Percentiles rank a stretch among this genome's conserved stretches.
phyloP scores from a whole-genome alignment of 208 protist species.

The Trypanosoma melophagium region DNA sequence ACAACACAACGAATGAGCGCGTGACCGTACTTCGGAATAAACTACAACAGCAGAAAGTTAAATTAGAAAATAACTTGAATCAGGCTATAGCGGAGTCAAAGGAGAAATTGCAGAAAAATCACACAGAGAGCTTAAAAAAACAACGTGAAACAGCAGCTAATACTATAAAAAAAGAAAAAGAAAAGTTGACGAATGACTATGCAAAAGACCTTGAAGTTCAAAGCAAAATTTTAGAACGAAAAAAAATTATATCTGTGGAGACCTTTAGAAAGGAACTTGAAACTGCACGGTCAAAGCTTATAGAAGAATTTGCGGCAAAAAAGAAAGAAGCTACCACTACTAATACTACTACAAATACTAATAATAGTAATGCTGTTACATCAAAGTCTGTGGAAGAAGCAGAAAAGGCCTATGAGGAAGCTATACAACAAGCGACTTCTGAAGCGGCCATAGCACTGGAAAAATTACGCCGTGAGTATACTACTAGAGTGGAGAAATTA shows the following conservation, averaged over 20 bases:
- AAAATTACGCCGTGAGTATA: constrained; percentile 21
- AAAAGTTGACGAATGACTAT: not conserved
- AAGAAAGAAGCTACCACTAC: not conserved
- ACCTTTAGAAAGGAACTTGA: constrained; percentile 13
- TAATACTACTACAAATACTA: not conserved
- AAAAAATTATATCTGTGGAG: constrained; percentile 18
- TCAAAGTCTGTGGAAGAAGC: constrained; percentile 2
- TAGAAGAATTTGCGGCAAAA: constrained; percentile 4
- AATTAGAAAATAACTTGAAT: constrained; percentile 1
- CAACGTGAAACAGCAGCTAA: constrained; percentile 13
- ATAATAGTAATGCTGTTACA: not conserved
- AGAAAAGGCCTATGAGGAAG: constrained; percentile 8
- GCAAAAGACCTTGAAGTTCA: constrained; percentile 10
- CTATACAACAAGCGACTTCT: constrained; percentile 8
- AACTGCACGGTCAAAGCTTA: constrained; percentile 4
- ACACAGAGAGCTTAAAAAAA: constrained; percentile 11
- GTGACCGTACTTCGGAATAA: constrained; percentile 5
- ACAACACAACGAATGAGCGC: constrained; percentile 20
- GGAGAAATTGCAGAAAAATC: constrained; percentile 39
- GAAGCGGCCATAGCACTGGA: constrained; percentile 14
- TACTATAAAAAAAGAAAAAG: constrained; percentile 18
- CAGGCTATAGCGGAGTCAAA: constrained; percentile 17
- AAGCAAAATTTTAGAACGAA: not conserved
- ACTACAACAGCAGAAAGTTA: constrained; percentile 21
- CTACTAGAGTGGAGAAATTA: constrained; percentile 14